Evolutionary conservation across 257 asterid genomes (phyloP), one percentile per base, ranked within the genome.

Genomic region (Prunella vulgaris): DNA sequence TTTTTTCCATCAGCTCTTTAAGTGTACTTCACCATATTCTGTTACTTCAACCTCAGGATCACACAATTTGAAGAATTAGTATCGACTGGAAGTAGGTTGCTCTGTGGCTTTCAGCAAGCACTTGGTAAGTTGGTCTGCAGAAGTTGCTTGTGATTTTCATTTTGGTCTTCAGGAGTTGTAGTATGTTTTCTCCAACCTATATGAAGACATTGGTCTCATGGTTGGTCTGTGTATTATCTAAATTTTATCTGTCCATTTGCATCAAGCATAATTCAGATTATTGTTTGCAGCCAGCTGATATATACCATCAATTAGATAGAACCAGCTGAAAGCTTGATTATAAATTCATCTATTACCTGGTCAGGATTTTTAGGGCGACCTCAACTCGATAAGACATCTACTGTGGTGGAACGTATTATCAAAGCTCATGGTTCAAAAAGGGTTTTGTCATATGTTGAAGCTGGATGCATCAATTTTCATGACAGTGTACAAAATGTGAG

Each of bases 81-180:
- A 38, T 68, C 82, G 12, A 57, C 59, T 2, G 93, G 95, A 69
- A 84, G 77, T 83, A 81, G 65, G 69, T 79, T 83, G 12, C 87
- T 92, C 44, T 60, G 65, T 74, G 89, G 87, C 58, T 89, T 89
- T 69, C 95, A 83, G 73, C 88, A 87, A 74, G 88, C 89, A 20
- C 83, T 89, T 56, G 95, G 97, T 89, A 54, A 79, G 84, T 73
- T 15, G 67, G 44, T 49, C 32, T 49, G 28, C 24, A 27, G 37
- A 25, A 37, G 56, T 59, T 21, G n/a, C 30, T 46, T 60, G 61
- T 40, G 53, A 3, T 59, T 51, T 48, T 14, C 21, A 58, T 32
- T 59, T 66, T 22, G 38, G 14, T 53, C 21, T 70, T 32, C 28
- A 25, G 28, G 28, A 25, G 28, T 25, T 25, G 66, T 3, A 33